Evolutionary conservation across 1,284 basidiomycete genomes (phyloP).

Genomic region (Cutaneotrichosporon sp.): DNA sequence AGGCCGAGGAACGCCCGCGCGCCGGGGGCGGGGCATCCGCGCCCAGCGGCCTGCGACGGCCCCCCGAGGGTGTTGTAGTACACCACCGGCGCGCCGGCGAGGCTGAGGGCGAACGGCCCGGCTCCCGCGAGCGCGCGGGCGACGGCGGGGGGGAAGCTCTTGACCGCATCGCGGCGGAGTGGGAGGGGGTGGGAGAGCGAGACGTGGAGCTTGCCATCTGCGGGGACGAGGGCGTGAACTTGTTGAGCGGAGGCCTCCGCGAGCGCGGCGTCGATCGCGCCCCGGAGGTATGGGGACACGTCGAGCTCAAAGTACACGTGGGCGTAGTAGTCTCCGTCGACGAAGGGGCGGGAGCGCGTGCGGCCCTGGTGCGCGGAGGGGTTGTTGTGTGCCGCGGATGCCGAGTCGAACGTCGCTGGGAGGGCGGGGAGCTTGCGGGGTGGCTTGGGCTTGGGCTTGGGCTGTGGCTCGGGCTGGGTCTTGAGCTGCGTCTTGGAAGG

Average conservation of each 20-base stretch:
- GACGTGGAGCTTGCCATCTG: constrained; percentile 36
- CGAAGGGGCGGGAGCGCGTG: constrained; percentile 45
- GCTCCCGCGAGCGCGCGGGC: not conserved
- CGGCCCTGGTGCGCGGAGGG: constrained; percentile 48
- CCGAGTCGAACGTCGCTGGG: constrained; percentile 1
- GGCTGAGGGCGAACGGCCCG: constrained; percentile 27
- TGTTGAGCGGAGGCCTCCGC: constrained; percentile 12
- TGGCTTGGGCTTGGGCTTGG: too few relatives aligned
- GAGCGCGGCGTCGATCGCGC: constrained; percentile 18
- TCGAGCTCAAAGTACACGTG: constrained; percentile 48
- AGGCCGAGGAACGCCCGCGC: constrained; percentile 50
- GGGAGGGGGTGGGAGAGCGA: constrained; percentile 52
- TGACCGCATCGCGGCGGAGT: constrained; percentile 29
- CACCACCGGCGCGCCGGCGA: constrained; percentile 29
- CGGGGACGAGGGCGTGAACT: constrained; percentile 28
- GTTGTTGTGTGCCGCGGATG: constrained; percentile 30
- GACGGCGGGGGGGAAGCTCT: not conserved
- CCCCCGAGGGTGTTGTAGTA: constrained; percentile 34
- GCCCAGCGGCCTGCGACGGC: not conserved
- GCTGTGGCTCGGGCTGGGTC: too few relatives aligned
- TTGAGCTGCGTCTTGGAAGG: too few relatives aligned
- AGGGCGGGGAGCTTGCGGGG: constrained; percentile 16
- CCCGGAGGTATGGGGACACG: constrained; percentile 22
- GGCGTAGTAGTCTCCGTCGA: constrained; percentile 50
- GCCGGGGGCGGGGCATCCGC: constrained; percentile 18